These are phyloP conservation scores for Amanita phalloides DNA, from an alignment of 768 basidiomycete genomes.

Conservation along the genomic window DNA sequence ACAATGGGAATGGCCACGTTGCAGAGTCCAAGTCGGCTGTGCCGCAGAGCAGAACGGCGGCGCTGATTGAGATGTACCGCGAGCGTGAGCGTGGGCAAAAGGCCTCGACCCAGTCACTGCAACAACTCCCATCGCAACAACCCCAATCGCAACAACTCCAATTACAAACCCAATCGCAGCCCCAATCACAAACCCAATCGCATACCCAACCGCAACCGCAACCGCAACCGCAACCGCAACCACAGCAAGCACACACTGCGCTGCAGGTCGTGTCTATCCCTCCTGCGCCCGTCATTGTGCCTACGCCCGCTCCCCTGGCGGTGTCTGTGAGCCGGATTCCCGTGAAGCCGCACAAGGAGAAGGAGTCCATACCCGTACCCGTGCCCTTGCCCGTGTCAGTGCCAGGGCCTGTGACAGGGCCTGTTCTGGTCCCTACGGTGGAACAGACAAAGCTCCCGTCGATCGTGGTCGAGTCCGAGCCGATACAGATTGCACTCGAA, in stretches of 20 bases:
- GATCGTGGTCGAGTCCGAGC: not conserved
- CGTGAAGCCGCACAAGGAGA: slow-evolving; percentile 1
- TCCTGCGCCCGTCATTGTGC: slow-evolving; percentile 9
- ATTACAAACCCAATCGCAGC: no score
- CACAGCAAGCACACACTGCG: not conserved
- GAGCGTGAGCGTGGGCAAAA: slow-evolving; percentile 42
- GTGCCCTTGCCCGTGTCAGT: not conserved
- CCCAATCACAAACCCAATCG: no score
- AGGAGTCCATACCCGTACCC: not conserved
- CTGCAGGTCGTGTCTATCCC: slow-evolving; percentile 6
- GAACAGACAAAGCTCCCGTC: not conserved
- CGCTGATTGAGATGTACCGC: slow-evolving; percentile 80
- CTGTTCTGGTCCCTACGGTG: not conserved
- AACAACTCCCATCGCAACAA: no score
- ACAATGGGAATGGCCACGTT: not conserved
- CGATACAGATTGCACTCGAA: slow-evolving; percentile 23
- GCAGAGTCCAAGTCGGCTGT: slow-evolving; percentile 4
- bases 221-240: no score
- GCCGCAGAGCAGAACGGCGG: slow-evolving; percentile 53
- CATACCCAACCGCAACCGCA: no score
- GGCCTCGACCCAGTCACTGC: no score
- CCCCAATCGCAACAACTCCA: no score
- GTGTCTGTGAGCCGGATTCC: slow-evolving; percentile 1
- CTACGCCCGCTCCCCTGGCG: not conserved
- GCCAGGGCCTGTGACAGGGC: no score